Evolutionary conservation across 192 early-diverging fungal species (phyloP).

Genomic region (Umbelopsis sp.): DNA sequence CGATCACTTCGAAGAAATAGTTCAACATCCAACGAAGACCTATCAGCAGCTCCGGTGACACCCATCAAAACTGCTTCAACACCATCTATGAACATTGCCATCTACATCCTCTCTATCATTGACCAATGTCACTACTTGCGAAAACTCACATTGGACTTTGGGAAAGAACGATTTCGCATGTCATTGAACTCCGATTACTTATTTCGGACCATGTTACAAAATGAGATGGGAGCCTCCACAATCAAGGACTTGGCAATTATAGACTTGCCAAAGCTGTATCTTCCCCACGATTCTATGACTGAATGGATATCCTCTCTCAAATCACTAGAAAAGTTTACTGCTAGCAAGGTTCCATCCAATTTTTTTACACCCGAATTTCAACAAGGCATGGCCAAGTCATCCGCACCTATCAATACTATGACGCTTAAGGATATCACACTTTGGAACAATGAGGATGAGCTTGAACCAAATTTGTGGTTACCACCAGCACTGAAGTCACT

Average conservation of each 20-base stretch:
- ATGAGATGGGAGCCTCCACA: not conserved
- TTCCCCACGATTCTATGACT: constrained; percentile 1
- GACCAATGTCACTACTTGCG: constrained; percentile 9
- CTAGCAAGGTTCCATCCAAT: constrained; percentile 10
- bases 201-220: not conserved
- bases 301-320: constrained; percentile 1
- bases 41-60: not conserved
- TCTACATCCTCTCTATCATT: not conserved
- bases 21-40: not conserved
- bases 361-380: constrained; percentile 6
- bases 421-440: constrained; percentile 1
- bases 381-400: not conserved
- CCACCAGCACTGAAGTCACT: constrained; percentile 2
- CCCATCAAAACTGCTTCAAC: not conserved
- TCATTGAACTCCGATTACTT: constrained; percentile 11
- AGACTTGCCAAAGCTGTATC: constrained; percentile 9
- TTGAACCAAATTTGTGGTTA: constrained; percentile 10
- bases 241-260: not conserved
- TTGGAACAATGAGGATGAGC: constrained; percentile 10
- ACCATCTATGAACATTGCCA: not conserved
- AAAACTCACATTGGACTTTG: constrained; percentile 8
- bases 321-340: not conserved
- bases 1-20: not conserved
- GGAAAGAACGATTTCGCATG: not conserved
- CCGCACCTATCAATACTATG: not conserved